Conservation (phyloP, 2,329 filamentous ascomycete species). For the Sporothrix brunneoviolacea region DNA sequence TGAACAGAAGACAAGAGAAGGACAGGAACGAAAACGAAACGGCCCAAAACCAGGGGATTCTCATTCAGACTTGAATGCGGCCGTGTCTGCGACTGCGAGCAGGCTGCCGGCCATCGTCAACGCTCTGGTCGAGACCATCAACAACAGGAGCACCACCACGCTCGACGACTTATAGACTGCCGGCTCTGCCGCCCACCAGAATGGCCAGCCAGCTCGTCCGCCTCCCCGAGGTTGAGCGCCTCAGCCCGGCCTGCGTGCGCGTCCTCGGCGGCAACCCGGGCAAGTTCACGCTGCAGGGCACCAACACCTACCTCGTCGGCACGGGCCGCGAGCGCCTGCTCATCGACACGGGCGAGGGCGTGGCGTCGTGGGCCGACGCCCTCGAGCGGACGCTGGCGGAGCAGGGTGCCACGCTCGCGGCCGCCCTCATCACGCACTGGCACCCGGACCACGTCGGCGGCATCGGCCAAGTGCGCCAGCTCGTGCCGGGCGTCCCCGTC, state of each 20-base stretch:
- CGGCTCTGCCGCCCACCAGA: conserved; percentile 16
- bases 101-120: conserved; percentile 5
- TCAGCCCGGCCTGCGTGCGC: conserved; percentile 72
- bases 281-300: conserved; percentile 71
- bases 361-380: conserved; percentile 61
- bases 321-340: conserved; percentile 66
- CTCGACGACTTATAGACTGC: not conserved
- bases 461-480: conserved; percentile 56
- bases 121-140: conserved; percentile 6
- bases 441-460: conserved; percentile 82
- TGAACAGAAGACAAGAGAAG: not conserved
- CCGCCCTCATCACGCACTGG: conserved; percentile 82
- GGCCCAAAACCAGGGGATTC: too few relatives aligned
- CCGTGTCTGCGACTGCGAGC: not conserved
- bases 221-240: conserved; percentile 67
- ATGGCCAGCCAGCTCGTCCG: conserved; percentile 58
- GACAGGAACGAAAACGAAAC: not conserved
- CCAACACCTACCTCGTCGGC: conserved; percentile 92
- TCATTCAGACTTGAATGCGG: conserved; percentile 7
- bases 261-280: conserved; percentile 87
- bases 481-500: conserved; percentile 57
- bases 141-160: not conserved
- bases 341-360: conserved; percentile 85
- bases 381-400: conserved; percentile 58
- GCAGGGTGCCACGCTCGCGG: conserved; percentile 63